These are phyloP conservation scores for Globisporangium megalacanthum DNA, from an alignment of 352 stramenopile species.

Conservation along the genomic window DNA sequence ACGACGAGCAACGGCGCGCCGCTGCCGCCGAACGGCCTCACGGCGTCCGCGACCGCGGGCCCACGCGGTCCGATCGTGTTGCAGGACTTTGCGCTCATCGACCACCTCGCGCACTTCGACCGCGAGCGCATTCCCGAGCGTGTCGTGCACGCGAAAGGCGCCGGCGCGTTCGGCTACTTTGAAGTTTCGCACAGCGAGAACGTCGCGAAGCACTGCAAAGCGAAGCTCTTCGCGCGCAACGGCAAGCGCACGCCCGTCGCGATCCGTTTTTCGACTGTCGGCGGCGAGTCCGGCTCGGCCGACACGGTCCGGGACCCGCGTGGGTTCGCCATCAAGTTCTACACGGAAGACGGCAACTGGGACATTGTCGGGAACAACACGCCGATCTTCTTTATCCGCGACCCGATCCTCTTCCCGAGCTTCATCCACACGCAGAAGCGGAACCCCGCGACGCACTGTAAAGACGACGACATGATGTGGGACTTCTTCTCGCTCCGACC, in stretches of 20 bases:
- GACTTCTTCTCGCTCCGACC: slow-evolving; percentile 92
- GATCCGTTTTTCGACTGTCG: slow-evolving; percentile 84
- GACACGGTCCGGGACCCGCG: slow-evolving; percentile 87
- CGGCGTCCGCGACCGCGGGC: slow-evolving; percentile 64
- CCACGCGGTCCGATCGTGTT: slow-evolving; percentile 55
- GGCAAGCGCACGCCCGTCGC: slow-evolving; percentile 86
- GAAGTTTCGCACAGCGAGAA: slow-evolving; percentile 63
- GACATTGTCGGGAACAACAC: slow-evolving; percentile 93
- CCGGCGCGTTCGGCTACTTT: slow-evolving; percentile 90
- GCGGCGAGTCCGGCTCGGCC: slow-evolving; percentile 65
- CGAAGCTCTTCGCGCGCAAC: slow-evolving; percentile 68
- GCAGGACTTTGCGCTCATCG: slow-evolving; percentile 85
- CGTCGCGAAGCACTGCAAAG: slow-evolving; percentile 56
- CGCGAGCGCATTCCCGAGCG: slow-evolving; percentile 90
- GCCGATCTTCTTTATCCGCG: slow-evolving; percentile 93
- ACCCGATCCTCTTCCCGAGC: slow-evolving; percentile 89
- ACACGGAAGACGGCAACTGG: slow-evolving; percentile 93
- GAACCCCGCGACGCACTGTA: slow-evolving; percentile 83
- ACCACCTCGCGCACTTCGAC: slow-evolving; percentile 91
- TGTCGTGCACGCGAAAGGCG: slow-evolving; percentile 89
- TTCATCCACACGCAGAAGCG: slow-evolving; percentile 94
- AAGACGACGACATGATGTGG: slow-evolving; percentile 88
- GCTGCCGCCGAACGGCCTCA: slow-evolving; percentile 56
- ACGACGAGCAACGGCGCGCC: slow-evolving; percentile 63
- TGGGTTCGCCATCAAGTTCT: slow-evolving; percentile 93